Evolutionary conservation across 2,329 filamentous ascomycete genomes (phyloP), one percentile per base, ranked within the genome.

Genomic region (Bipolaris oryzae): DNA sequence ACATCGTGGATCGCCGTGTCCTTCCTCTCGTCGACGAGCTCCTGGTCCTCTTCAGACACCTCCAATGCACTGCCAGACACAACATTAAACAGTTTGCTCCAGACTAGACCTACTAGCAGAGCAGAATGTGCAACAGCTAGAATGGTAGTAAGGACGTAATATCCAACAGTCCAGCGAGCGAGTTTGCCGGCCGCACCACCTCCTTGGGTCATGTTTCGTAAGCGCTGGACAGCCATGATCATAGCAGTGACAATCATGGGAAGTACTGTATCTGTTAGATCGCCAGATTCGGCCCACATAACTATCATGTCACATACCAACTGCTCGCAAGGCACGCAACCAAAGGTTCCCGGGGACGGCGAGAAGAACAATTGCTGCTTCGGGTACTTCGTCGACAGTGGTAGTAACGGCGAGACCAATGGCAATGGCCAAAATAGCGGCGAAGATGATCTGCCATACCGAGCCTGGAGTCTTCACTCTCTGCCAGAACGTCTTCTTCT

Each of bases 181-280:
- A 84, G 76, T 48, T 71, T 70, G 10, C 73, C 66, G 15, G 66
- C 66, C 45, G 66, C 63, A n/a, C 66, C 76, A 6, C 78, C 81
- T 11, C 78, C 76, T 9, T 76, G 66, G 10, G 78, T 71, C 77
- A 84, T 81, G 6, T 73, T 76, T 16, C 79, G 76, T 7, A 84
- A 74, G n/a, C 77, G 75, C 44, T 81, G 80, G 5, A 84, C 73
- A 5, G 82, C 80, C 16, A 84, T 74, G 44, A 84, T 79, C 75
- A 84, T 83, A 21, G 82, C 81, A 7, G 76, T 79, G 23, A 84
- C 73, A 39, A 84, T 84, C 51, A 84, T 69, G 1, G 82, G 82
- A 1, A 84, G 73, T 0, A 84, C 82, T 82, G 21, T 4, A 7
- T n/a, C 3, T 11, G 23, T 65, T 35, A 66, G 53, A 21, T 13